Percentiles rank a stretch among this genome's conserved stretches.
phyloP scores from a whole-genome alignment of 2,329 filamentous ascomycete genomes.

The Zarea fungicola region DNA sequence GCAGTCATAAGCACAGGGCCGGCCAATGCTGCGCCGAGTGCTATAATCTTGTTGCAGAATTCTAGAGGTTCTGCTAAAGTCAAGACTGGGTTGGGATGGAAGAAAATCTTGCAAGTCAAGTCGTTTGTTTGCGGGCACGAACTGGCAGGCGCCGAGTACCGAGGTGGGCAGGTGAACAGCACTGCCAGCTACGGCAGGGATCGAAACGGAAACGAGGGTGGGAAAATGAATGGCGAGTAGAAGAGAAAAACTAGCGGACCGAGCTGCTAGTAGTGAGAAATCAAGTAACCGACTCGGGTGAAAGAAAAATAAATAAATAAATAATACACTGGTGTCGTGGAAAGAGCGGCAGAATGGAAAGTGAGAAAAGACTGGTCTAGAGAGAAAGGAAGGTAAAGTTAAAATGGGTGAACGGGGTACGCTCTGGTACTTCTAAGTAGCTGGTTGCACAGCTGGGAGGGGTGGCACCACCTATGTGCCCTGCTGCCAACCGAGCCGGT shows the following conservation, averaged over 20 bases:
- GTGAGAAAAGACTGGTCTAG: conserved; percentile 7
- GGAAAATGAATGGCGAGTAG: neutral
- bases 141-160: neutral
- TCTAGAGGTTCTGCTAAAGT: conserved; percentile 4
- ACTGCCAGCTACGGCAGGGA: too few relatives aligned
- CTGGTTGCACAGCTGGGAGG: neutral
- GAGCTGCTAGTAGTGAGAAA: neutral
- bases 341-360: conserved; percentile 4
- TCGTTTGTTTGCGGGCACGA: neutral
- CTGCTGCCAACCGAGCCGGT: too few relatives aligned
- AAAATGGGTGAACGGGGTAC: neutral
- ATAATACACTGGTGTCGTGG: conserved; percentile 3
- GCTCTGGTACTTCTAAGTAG: neutral
- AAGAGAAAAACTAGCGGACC: neutral
- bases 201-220: conserved; percentile 1
- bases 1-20: too few relatives aligned
- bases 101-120: neutral
- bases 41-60: neutral
- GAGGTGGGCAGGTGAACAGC: neutral
- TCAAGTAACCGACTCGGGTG: neutral
- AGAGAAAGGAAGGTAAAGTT: conserved; percentile 7
- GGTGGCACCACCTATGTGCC: conserved; percentile 6
- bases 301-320: neutral
- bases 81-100: neutral
- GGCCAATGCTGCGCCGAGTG: too few relatives aligned